Evolutionary conservation across 371 early-diverging fungal genomes (phyloP), one percentile per base, ranked within the genome.

Genomic region (Lichtheimia ornata): DNA sequence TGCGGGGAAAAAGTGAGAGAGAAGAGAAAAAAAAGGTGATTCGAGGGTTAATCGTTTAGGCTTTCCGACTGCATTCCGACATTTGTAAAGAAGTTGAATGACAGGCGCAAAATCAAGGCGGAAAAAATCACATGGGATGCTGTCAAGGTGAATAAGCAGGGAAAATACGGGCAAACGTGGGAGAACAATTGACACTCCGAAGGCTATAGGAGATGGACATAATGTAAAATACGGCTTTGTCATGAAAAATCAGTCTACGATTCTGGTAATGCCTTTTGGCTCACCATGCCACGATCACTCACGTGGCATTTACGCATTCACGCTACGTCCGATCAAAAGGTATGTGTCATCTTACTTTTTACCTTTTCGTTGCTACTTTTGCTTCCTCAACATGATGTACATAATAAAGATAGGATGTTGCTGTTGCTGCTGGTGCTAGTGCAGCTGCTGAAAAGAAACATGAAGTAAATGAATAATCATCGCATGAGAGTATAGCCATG

Each of bases 141-240:
- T 47, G 47, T 47, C 47, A 47, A 47, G 47, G 47, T 18, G 22
- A 47, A 47, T 22, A 47, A 47, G 22, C 18, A 35, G 60, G 42
- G 54, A 54, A 54, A 54, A 35, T 27, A 40, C 54, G 54, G 54
- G 54, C 54, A 54, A 40, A 54, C 27, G 35, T 54, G 54, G 54
- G 54, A 27, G 28, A 54, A 54, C 22, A 51, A 14, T 13, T 51
- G 51, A 51, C 13, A 51, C 22, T 51, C 51, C 51, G 25, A 27
- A 51, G 25, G 14, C 5, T 18, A n/a, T 40, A 27, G 27, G 18
- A 15, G 9, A 7, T 17, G 28, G n/a, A 28, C n/a, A 25, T 18
- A 53, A 53, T 17, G 18, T 28, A 35, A 53, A 53, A 28, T 53
- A 28, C 54, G 54, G 54, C 35, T 54, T 54, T 54, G 54, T 54